Evolutionary conservation across 2,329 filamentous ascomycete genomes (phyloP).

Genomic region (Aspergillus ruber): DNA sequence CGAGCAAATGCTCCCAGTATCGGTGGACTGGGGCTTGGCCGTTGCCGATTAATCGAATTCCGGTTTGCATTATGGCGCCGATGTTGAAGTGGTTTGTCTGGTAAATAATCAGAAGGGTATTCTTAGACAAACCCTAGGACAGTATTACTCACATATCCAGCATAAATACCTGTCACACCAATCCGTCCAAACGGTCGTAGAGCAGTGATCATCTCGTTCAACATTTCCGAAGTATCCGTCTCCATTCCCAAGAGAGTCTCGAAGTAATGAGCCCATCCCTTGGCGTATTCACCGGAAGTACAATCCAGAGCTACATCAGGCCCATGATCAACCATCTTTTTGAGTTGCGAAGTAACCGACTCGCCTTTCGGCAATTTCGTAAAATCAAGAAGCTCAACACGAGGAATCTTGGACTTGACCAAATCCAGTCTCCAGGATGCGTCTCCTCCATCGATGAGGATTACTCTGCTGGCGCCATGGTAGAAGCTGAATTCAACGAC

Average conservation of each 20-base stretch:
- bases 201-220: slow-evolving; percentile 51
- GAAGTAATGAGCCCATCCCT: slow-evolving; percentile 56
- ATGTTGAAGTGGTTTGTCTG: slow-evolving; percentile 78
- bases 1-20: slow-evolving; percentile 75
- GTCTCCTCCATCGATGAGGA: slow-evolving; percentile 68
- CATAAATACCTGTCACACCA: slow-evolving; percentile 68
- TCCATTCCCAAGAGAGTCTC: slow-evolving; percentile 61
- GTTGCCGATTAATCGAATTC: slow-evolving; percentile 69
- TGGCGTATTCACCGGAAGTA: slow-evolving; percentile 57
- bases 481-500: slow-evolving; percentile 59
- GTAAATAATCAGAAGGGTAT: not conserved
- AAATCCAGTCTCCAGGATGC: slow-evolving; percentile 60
- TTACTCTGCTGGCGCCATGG: slow-evolving; percentile 69
- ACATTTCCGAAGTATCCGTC: slow-evolving; percentile 67
- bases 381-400: slow-evolving; percentile 66
- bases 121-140: not conserved
- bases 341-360: slow-evolving; percentile 65
- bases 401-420: slow-evolving; percentile 57
- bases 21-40: slow-evolving; percentile 69
- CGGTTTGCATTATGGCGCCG: slow-evolving; percentile 76
- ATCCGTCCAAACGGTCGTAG: slow-evolving; percentile 57
- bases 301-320: slow-evolving; percentile 70
- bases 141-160: slow-evolving; percentile 43
- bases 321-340: slow-evolving; percentile 66
- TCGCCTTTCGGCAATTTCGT: slow-evolving; percentile 54